These are phyloP conservation scores for Ustilago sp. DNA, from an alignment of 1,284 basidiomycete genomes.

Conservation along the genomic window DNA sequence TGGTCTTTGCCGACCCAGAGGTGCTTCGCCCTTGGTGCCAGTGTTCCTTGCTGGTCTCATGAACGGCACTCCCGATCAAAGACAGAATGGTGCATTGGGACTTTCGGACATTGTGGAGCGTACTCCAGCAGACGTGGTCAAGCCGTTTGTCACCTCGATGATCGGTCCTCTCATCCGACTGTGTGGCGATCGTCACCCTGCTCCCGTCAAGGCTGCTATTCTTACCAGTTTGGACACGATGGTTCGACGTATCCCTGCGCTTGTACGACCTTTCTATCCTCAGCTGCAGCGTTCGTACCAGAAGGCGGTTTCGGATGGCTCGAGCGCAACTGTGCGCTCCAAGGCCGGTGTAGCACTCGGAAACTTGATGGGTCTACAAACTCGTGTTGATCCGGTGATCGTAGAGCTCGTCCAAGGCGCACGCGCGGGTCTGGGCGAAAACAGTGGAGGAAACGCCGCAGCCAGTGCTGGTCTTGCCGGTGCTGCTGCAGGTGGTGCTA, in stretches of 20 bases:
- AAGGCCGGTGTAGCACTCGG: slow-evolving; percentile 87
- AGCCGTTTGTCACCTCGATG: slow-evolving; percentile 94
- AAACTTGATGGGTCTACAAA: slow-evolving; percentile 81
- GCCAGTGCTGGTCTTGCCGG: slow-evolving; percentile 28
- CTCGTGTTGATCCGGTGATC: slow-evolving; percentile 77
- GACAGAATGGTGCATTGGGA: slow-evolving; percentile 91
- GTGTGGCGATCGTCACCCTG: slow-evolving; percentile 67
- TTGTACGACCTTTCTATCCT: slow-evolving; percentile 98
- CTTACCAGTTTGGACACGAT: slow-evolving; percentile 63
- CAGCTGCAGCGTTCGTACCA: slow-evolving; percentile 97
- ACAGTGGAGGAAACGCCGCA: slow-evolving; percentile 13
- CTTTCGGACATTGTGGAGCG: slow-evolving; percentile 94
- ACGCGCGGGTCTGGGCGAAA: slow-evolving; percentile 73
- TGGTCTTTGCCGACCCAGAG: slow-evolving; percentile 90
- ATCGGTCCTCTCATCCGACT: slow-evolving; percentile 88
- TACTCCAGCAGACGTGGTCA: slow-evolving; percentile 88
- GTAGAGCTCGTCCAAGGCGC: slow-evolving; percentile 79
- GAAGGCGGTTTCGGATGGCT: slow-evolving; percentile 87
- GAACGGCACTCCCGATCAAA: slow-evolving; percentile 73
- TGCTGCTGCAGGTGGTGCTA: slow-evolving; percentile 27
- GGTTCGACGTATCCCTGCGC: slow-evolving; percentile 77
- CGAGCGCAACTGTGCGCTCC: slow-evolving; percentile 82
- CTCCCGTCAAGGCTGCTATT: slow-evolving; percentile 68
- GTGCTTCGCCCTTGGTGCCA: slow-evolving; percentile 86
- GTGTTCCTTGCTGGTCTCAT: slow-evolving; percentile 85